Conservation (phyloP, 1,284 basidiomycete species). For the Microbotryum saponariae region DNA sequence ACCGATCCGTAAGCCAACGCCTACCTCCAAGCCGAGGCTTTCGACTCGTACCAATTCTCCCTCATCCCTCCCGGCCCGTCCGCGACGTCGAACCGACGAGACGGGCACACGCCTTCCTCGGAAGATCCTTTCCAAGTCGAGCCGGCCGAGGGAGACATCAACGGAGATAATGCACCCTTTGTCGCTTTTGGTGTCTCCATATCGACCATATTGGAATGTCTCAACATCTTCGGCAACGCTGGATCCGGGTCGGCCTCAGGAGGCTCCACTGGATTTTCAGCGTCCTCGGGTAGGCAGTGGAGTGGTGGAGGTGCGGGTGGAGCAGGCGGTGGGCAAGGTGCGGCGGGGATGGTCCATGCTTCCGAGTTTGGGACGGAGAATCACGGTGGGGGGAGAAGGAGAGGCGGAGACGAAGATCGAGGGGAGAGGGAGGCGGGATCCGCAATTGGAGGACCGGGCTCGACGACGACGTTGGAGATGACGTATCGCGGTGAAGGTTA, state of each 20-base stretch:
- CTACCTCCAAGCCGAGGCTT: conserved; percentile 70
- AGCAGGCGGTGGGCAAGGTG: conserved; percentile 9
- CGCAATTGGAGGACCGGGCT: conserved; percentile 12
- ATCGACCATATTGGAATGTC: conserved; percentile 71
- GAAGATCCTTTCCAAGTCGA: conserved; percentile 20
- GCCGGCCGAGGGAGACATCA: conserved; percentile 38
- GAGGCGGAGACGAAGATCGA: conserved; percentile 19
- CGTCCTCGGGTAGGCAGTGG: too few relatives aligned
- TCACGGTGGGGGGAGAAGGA: conserved; percentile 10
- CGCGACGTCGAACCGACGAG: not conserved
- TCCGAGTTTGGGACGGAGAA: conserved; percentile 6
- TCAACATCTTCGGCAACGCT: conserved; percentile 86
- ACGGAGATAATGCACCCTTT: conserved; percentile 35
- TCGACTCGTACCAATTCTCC: conserved; percentile 62
- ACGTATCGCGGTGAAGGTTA: conserved; percentile 70
- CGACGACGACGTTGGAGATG: conserved; percentile 70
- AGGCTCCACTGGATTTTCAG: not conserved
- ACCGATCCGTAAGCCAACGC: conserved; percentile 57
- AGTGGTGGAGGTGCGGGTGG: conserved; percentile 6
- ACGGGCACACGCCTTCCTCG: conserved; percentile 35
- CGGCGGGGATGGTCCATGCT: conserved; percentile 24
- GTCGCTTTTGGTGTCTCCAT: conserved; percentile 70
- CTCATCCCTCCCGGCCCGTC: not conserved
- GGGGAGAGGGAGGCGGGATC: conserved; percentile 24
- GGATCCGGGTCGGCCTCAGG: conserved; percentile 33